A percentile compares a stretch with the other conserved stretches of the same genome.
Conservation (phyloP, 495 filamentous ascomycete species). For the Pyrenula aspistea region DNA sequence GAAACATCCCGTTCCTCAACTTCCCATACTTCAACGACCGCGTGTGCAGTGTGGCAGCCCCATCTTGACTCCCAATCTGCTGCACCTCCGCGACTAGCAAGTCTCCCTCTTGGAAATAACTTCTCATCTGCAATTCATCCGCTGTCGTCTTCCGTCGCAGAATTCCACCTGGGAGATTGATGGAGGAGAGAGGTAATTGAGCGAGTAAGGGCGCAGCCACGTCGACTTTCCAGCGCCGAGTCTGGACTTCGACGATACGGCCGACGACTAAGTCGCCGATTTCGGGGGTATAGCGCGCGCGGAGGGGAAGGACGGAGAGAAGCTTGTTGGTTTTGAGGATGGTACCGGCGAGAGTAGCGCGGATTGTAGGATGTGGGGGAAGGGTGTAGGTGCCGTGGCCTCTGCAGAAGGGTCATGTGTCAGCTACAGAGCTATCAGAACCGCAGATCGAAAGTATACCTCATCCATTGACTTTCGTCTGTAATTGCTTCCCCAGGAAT, state of each 20-base stretch:
- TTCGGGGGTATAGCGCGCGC: conserved; percentile 88
- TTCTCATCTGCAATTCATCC: conserved; percentile 90
- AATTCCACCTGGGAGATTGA: conserved; percentile 92
- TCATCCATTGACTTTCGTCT: conserved; percentile 92
- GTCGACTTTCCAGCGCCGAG: conserved; percentile 86
- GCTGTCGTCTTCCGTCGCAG: conserved; percentile 80
- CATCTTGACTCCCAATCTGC: conserved; percentile 60
- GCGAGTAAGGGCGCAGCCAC: conserved; percentile 75
- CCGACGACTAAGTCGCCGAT: conserved; percentile 94
- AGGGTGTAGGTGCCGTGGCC: conserved; percentile 73
- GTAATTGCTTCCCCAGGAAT: conserved; percentile 88
- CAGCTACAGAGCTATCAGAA: conserved; percentile 1
- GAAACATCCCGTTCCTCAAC: conserved; percentile 80
- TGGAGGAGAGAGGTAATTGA: conserved; percentile 67
- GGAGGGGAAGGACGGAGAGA: conserved; percentile 75
- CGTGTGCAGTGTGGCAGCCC: conserved; percentile 77
- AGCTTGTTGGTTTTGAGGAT: conserved; percentile 91
- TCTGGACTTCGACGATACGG: conserved; percentile 83
- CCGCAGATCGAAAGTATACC: conserved; percentile 30
- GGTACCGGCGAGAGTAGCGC: conserved; percentile 77
- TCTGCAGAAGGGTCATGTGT: conserved; percentile 25
- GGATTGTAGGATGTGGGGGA: conserved; percentile 51
- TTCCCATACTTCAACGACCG: conserved; percentile 88
- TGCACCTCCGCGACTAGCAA: conserved; percentile 87
- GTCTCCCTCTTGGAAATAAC: conserved; percentile 85